Evolutionary conservation across 83 land plant genomes (phyloP), one percentile per base, ranked within the genome.

Genomic region (Picea mariana): DNA sequence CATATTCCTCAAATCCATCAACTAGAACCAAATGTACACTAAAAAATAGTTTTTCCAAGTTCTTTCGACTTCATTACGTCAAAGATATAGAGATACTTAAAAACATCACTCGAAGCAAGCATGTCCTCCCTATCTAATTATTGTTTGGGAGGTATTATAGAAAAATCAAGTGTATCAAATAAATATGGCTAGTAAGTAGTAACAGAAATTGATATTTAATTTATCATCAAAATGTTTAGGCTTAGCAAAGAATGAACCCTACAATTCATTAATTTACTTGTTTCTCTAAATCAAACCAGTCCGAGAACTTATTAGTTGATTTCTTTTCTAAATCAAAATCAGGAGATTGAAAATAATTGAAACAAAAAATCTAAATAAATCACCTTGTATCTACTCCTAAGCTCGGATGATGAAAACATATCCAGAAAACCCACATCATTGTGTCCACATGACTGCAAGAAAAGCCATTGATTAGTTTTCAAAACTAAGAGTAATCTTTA

Each of bases 361-460:
- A 12, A 71, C 6, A 40, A 6, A 21, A 49, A 42, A 52, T 52
- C 55, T 73, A 73, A 42, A 7, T 73, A 73, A 17, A 73, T 21
- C 77, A 73, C 77, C 77, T 73, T 73, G 40, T 73, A 73, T 73
- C 77, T 73, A 73, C 58, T 44, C 6, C 21, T 73, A n/a, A 73
- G 77, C 55, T 73, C 77, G 0, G 24, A 44, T 44, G 47, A 15
- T 20, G 77, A 73, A 73, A 42, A 21, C 4, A 44, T 9, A 47
- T 44, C 21, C 77, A 44, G 47, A 73, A 44, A 44, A 9, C 47
- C 55, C 21, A 1, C 55, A 73, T 73, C 77, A 73, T 73, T n/a
- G 58, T 73, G 24, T 73, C 24, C 47, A 9, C 55, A n/a, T 52
- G 47, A 73, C 77, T 73, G 77, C 77, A 73, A 21, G 1, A 73